phyloP scores from a whole-genome alignment of 2,329 filamentous ascomycete genomes.

The Ceratocystis variospora region DNA sequence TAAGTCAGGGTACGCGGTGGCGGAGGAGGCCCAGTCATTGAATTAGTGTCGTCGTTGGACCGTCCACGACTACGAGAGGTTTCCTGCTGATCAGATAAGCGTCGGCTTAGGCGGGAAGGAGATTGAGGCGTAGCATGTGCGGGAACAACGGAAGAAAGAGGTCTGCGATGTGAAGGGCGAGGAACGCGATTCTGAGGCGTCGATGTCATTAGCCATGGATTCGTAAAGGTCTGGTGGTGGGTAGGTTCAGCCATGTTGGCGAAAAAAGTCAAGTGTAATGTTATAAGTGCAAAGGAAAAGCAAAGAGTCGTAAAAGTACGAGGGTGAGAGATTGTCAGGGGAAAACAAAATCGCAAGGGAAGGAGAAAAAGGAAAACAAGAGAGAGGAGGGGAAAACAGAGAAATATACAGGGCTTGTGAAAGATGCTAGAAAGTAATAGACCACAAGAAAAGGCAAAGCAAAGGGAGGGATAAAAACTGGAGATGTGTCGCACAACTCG shows the following conservation, averaged over 20 bases:
- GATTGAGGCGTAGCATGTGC: slow-evolving; percentile 34
- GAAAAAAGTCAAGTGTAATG: background rate
- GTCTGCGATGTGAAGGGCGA: slow-evolving; percentile 34
- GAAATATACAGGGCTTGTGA: background rate
- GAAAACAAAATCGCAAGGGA: background rate
- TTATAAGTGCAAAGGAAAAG: background rate
- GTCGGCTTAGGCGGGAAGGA: slow-evolving; percentile 37
- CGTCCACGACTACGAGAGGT: slow-evolving; percentile 25
- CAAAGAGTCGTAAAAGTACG: background rate
- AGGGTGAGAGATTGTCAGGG: slow-evolving; percentile 3
- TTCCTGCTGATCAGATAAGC: slow-evolving; percentile 45
- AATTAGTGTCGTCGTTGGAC: slow-evolving; percentile 33
- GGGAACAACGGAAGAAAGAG: slow-evolving; percentile 39
- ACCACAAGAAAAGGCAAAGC: background rate
- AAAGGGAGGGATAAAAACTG: slow-evolving; percentile 6
- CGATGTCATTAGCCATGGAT: slow-evolving; percentile 18
- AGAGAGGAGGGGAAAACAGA: background rate
- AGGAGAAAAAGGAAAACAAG: background rate
- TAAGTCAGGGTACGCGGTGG: slow-evolving; percentile 31
- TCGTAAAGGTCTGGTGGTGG: slow-evolving; percentile 15
- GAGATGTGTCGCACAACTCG: slow-evolving; percentile 2
- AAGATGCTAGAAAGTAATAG: background rate
- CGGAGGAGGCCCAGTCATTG: slow-evolving; percentile 27
- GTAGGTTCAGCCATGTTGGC: slow-evolving; percentile 17
- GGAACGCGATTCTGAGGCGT: slow-evolving; percentile 17